Evolutionary conservation across 768 basidiomycete genomes (phyloP), one percentile per base, ranked within the genome.

Genomic region (Leccinellum rugosiceps): DNA sequence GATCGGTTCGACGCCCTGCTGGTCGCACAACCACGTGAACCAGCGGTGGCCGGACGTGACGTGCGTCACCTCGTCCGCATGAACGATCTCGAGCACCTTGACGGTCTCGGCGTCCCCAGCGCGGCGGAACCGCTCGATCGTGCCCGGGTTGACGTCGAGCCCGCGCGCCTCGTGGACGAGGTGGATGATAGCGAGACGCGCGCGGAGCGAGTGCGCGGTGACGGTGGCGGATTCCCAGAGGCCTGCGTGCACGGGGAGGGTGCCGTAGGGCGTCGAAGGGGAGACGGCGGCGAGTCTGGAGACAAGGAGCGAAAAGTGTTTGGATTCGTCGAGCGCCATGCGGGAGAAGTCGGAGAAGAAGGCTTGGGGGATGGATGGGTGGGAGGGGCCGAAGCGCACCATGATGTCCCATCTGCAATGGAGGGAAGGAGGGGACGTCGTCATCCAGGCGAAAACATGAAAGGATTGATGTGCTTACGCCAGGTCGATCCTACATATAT

Each of bases 11-110:
- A 34, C 30, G 11, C 31, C 31, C 19, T 50, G 30, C 21, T 34
- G 49, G 11, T 31, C 19, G n/a, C 48, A 49, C 30, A 32, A 21
- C 48, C 48, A 49, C 2, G 48, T 32, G 30, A 49, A 49, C 48
- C 48, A 49, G 19, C 48, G 48, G 48, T 35, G 50, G 3, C 90
- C 90, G 0, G 87, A 81, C 1, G 89, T 90, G 32, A 92, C 90
- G 67, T 92, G 90, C 41, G 84, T 87, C 50, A 83, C 88, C 68
- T 92, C 90, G 70, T 92, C 91, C 0, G 81, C 80, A 62, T 92
- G 91, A 52, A 92, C 87, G 50, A 89, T 78, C 64, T 90, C 84
- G 71, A 93, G 79, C 28, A 82, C 81, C 15, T 77, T 71, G 44
- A 90, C 87, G 44, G 83, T 88, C 54, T 87, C 86, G 34, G 57